Percentiles rank a stretch among this genome's conserved stretches.
These are phyloP conservation scores for Microbotryomycetes sp. DNA, from an alignment of 1,284 basidiomycete genomes.

Conservation along the genomic window DNA sequence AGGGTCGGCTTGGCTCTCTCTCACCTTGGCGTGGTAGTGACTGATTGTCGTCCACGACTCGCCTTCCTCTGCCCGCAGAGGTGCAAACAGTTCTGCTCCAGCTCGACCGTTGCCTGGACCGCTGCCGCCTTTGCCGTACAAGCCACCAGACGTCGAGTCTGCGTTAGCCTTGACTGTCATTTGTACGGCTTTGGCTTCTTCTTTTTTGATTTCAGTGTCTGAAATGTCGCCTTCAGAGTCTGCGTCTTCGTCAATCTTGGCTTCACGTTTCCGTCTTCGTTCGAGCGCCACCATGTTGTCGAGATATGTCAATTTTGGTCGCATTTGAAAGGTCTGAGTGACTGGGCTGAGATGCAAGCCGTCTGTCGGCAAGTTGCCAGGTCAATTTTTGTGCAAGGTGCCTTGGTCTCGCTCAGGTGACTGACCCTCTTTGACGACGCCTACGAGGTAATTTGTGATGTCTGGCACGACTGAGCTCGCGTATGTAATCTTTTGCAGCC, in stretches of 20 bases:
- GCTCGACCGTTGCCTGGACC: constrained; percentile 30
- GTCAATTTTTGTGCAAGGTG: neutral
- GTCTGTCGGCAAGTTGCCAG: constrained; percentile 16
- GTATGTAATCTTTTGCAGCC: constrained; percentile 34
- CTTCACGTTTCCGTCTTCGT: constrained; percentile 28
- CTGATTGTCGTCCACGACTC: constrained; percentile 33
- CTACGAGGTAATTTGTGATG: constrained; percentile 37
- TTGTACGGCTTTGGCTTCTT: constrained; percentile 34
- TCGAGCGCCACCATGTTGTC: constrained; percentile 34
- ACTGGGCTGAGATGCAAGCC: constrained; percentile 37
- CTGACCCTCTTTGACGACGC: constrained; percentile 35
- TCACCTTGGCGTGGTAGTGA: constrained; percentile 34
- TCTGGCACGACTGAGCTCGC: constrained; percentile 34
- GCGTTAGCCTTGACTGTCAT: constrained; percentile 27
- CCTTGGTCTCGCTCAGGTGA: neutral
- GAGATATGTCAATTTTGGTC: constrained; percentile 36
- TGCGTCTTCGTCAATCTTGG: constrained; percentile 28
- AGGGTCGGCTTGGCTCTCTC: constrained; percentile 2
- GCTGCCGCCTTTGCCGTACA: constrained; percentile 9
- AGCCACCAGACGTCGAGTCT: constrained; percentile 7
- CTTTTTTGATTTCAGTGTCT: constrained; percentile 34
- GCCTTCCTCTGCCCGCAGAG: constrained; percentile 34
- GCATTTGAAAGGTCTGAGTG: constrained; percentile 37
- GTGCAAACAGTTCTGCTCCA: constrained; percentile 36
- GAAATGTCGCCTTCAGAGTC: constrained; percentile 30